These are phyloP conservation scores for Alternaria arborescens DNA, from an alignment of 2,329 filamentous ascomycete species.

Conservation along the genomic window DNA sequence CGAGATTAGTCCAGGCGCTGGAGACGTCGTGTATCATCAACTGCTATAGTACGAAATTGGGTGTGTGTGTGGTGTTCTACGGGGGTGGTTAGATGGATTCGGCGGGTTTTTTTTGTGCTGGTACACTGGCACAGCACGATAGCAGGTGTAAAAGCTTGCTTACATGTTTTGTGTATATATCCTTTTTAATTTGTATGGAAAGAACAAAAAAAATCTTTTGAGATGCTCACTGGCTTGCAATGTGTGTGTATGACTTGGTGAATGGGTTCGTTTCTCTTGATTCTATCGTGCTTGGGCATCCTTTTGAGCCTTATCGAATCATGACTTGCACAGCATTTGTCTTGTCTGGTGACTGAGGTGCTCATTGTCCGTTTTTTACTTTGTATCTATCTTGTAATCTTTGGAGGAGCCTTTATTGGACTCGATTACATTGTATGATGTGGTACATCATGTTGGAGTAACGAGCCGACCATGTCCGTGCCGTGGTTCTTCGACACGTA, in stretches of 20 bases:
- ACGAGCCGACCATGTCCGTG: too few species aligned
- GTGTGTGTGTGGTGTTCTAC: not conserved
- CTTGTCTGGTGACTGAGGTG: too few species aligned
- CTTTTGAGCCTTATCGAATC: too few species aligned
- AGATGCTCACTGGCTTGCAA: not conserved
- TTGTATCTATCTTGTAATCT: too few species aligned
- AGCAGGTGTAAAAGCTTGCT: constrained; percentile 19
- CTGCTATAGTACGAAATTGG: constrained; percentile 29
- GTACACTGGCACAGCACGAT: constrained; percentile 24
- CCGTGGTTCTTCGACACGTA: too few species aligned
- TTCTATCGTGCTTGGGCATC: too few species aligned
- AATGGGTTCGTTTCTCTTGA: too few species aligned
- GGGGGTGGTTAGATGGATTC: constrained; percentile 25
- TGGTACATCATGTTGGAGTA: too few species aligned
- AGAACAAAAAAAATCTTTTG: not conserved
- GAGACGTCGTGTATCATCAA: constrained; percentile 40
- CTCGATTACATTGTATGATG: too few species aligned
- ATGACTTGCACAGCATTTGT: too few species aligned
- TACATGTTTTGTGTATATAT: constrained; percentile 23
- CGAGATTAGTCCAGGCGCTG: constrained; percentile 33
- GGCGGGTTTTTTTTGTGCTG: constrained; percentile 23
- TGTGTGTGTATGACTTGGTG: not conserved
- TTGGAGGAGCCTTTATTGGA: too few species aligned
- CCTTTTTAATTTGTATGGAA: constrained; percentile 27
- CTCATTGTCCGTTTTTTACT: too few species aligned